Evolutionary conservation across 2,329 filamentous ascomycete genomes (phyloP).

Genomic region (Apiospora aurea): DNA sequence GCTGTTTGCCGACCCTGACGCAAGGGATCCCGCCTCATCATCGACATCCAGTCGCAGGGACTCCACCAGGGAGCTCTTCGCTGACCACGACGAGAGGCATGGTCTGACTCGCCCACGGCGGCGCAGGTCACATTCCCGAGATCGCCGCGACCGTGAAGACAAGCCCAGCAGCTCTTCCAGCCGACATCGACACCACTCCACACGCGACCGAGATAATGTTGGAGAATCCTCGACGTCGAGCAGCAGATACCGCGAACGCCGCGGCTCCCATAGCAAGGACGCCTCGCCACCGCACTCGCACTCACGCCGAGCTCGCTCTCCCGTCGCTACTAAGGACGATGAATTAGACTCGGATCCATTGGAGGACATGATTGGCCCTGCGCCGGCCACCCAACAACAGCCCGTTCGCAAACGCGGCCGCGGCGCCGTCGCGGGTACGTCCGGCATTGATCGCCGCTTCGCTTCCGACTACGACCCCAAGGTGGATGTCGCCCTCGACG

Average conservation of each 20-base stretch:
- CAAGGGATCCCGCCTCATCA: constrained; percentile 25
- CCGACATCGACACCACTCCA: constrained; percentile 33
- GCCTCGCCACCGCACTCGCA: constrained; percentile 1
- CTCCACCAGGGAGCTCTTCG: constrained; percentile 34
- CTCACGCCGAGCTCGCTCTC: constrained; percentile 30
- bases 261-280: constrained; percentile 2
- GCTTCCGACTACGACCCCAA: constrained; percentile 67
- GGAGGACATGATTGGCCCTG: constrained; percentile 79
- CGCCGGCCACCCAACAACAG: constrained; percentile 54
- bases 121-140: constrained; percentile 12
- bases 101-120: constrained; percentile 22
- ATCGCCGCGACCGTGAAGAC: constrained; percentile 23
- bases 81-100: constrained; percentile 26
- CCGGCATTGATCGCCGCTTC: constrained; percentile 83
- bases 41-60: constrained; percentile 32
- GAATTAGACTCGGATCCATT: constrained; percentile 72
- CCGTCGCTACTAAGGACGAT: constrained; percentile 27
- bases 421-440: constrained; percentile 66
- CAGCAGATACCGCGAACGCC: constrained; percentile 25
- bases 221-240: constrained; percentile 25
- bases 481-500: constrained; percentile 61
- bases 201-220: not conserved
- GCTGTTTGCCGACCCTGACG: constrained; percentile 21
- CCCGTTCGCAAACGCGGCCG: constrained; percentile 70
- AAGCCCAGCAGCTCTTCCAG: not conserved